Base-by-base conservation (phyloP, 352 stramenopile genomes). In the Phytophthora fragariae region DNA sequence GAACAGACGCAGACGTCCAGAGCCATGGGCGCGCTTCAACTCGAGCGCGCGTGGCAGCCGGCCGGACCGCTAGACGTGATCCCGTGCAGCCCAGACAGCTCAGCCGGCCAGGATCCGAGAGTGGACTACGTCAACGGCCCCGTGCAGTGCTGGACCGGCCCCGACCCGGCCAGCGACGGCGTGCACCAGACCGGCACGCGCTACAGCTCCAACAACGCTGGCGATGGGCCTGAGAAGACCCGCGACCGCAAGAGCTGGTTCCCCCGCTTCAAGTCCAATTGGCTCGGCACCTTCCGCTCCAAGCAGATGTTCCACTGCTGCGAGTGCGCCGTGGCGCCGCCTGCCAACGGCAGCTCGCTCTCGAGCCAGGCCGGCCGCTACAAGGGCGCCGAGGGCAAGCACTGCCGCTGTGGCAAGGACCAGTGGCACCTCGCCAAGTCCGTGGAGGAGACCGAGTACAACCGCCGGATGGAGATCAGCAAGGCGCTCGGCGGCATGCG, bases 241-340 rank as follows among this genome's bases (percentile, higher is more conserved):
- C 86, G 89, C 69, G 89, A 96, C 70, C 88, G 88, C 75, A 93
- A 93, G 75, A 90, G 80, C 62, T 96, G 89, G 89, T 96, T 96
- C 70, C 89, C 89, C 33, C 89, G 89, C 58, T 96, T 96, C 79
- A 96, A 96, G 71, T 95, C 88, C 49, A 96, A 94, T 56, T 93
- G 88, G 85, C 76, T 94, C n/a, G 89, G 89, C 66, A 94, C 85
- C 29, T 96, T 92, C 70, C 88, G 89, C 49, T 94, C 87, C 68
- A 94, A 93, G 82, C 84, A 93, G 75, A 94, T 94, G 86, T 96
- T 94, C 70, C 68, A 80, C 27, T 94, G 88, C 73, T 96, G 89
- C 55, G 89, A 96, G 74, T 96, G 89, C 66, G 89, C 85, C 8
- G 83, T 95, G 35, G 73, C 76, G 29, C 70, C 83, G 67, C 47